Base-by-base conservation (phyloP, 2,329 filamentous ascomycete genomes). In the Orbilia blumenaviensis region DNA sequence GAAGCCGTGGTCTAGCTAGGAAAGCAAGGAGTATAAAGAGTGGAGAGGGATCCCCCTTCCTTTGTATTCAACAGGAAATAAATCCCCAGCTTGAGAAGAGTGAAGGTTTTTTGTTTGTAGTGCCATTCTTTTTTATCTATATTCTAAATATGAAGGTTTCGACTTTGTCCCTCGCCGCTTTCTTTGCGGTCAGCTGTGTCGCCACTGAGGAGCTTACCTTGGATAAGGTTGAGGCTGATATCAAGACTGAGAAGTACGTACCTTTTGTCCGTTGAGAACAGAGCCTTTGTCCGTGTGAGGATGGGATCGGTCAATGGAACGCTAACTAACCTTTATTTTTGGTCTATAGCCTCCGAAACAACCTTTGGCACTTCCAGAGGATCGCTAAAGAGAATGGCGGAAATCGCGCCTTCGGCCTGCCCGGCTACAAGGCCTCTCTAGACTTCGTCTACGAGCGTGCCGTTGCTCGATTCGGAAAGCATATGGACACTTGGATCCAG, bases 361-460 rank as follows among this genome's bases (percentile, higher is more conserved):
- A 87, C 60, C 84, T 89, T 12, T 83, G 84, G 79, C 84, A 85
- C 69, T 83, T 89, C 4, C 84, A 89, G 80, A 82, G 84, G 52
- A 89, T 89, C 66, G 88, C 84, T 12, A 82, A 82, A 29, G 83
- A 85, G 56, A 86, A 89, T 79, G 87, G 86, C 41, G 88, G 88
- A 16, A 89, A 88, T 81, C 84, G 88, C 61, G 88, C 88, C 3
- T 89, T 88, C 72, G 88, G 88, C n/a, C 82, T 86, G 6, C 87
- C 87, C 0, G 88, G 88, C 12, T 89, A 86, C 83, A 85, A 85
- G 63, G 88, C 87, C 1, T 89, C 88, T 0, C 81, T 87, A n/a
- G 87, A 89, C 79, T 89, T 86, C 79, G 82, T 90, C 69, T 83
- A 87, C 7, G 85, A 85, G 66, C 85, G 86, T 18, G 71, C 71